Evolutionary conservation across 164 flowering plant species (phyloP), one percentile per base, ranked within the genome.

Genomic region (Sedum album): DNA sequence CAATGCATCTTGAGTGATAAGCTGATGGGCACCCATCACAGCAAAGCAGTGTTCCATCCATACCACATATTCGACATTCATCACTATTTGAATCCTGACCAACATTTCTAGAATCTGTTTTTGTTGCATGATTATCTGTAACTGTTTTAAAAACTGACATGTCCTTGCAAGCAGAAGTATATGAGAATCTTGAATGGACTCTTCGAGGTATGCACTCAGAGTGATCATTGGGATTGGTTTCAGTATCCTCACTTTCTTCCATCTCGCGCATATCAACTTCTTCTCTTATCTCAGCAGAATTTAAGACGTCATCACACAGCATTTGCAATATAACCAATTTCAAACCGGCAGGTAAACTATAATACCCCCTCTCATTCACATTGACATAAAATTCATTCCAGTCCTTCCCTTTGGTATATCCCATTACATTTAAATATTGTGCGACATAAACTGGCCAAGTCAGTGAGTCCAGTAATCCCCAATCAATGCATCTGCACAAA

Each of bases 21-120:
- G 87, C 96, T 35, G 85, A 88, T 49, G 99, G 99, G 71, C 99
- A 95, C 11, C 97, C 99, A 84, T 95, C 99, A 82, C 99, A 95
- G 62, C 97, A 92, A 65, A 95, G 80, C 79, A 95, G 76, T 17
- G 82, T 90, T 70, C 99, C 99, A 74, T 90, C 97, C 99, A 95
- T 92, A 66, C 96, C 96, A 77, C 99, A 95, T 53, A 95, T 85
- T 44, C 89, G 84, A 68, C 99, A 95, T 70, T 95, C 99, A 76
- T 95, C 99, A 42, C 89, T 76, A 69, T 92, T 92, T 51, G 77
- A 79, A 80, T 92, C 96, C 68, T 73, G 71, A 71, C 72, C 93
- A 72, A 51, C 81, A 78, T 72, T 76, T 66, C 74, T 68, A 46
- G 66, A 75, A 67, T 75, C 75, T 14, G 77, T 49, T 67, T 76